Evolutionary conservation across 345 rosid species (phyloP), one percentile per base, ranked within the genome.

Genomic region (Eucalyptus polybractea): DNA sequence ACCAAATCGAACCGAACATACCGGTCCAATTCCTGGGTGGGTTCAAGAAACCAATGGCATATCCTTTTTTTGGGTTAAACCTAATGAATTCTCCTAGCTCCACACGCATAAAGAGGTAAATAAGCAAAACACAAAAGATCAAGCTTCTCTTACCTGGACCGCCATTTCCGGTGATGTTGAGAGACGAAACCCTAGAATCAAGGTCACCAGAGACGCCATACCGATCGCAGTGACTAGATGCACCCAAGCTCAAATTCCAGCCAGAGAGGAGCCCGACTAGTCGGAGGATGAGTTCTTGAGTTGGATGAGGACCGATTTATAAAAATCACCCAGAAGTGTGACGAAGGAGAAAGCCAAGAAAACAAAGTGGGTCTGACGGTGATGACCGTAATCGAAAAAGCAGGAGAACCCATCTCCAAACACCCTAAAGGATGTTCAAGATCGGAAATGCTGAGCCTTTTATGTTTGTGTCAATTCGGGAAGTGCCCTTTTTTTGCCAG

Each of bases 21-120:
- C 3, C 1, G 0, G 29, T 1, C 27, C 27, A 10, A 24, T 24
- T 56, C 29, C 3, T 1, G 29, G 29, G 13, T 56, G 27, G 62
- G 6, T 56, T 24, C 29, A 56, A 56, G 29, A 22, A 56, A 24
- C 29, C 62, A 56, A 24, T 0, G 1, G 62, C 62, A 56, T 56
- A 56, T 56, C 62, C 11, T 4, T 49, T 49, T 47, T 22, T 19
- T 53, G 8, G 24, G 62, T 4, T 56, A 56, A 56, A 56, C 29
- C 62, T 56, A 56, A 56, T 56, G 62, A 56, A 56, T 56, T 56
- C 13, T 56, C 29, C 62, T 22, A 24, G 24, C 62, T 56, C 62
- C 62, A 24, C 29, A 24, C 29, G 1, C 62, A 56, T 10, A 56
- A 56, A 56, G 6, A 24, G 62, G 62, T 56, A 10, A 56, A 22